Evolutionary conservation across 2,329 filamentous ascomycete genomes (phyloP).

Genomic region (Aspergillus sp.): DNA sequence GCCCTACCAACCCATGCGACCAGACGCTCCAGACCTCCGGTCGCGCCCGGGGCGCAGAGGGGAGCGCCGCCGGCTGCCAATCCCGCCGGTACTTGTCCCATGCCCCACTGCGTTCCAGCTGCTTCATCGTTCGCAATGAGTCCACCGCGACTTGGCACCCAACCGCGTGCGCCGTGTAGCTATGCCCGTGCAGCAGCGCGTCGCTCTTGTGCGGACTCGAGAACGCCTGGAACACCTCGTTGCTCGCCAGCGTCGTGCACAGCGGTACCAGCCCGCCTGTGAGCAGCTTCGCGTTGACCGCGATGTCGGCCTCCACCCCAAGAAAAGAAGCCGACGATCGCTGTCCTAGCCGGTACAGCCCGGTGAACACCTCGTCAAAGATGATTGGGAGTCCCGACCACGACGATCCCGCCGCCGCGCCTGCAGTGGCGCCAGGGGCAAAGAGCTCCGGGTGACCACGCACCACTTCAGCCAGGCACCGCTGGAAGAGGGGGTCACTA

Average conservation of each 20-base stretch:
- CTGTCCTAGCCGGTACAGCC: constrained; percentile 76
- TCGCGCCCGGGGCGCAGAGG: background rate
- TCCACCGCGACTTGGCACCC: constrained; percentile 78
- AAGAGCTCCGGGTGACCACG: constrained; percentile 63
- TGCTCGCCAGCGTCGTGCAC: constrained; percentile 72
- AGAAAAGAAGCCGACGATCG: constrained; percentile 72
- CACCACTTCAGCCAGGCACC: constrained; percentile 67
- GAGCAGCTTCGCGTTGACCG: constrained; percentile 79
- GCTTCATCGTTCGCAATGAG: constrained; percentile 61
- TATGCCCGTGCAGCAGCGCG: constrained; percentile 79
- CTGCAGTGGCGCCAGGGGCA: constrained; percentile 23
- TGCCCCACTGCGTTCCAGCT: constrained; percentile 57
- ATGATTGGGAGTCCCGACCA: constrained; percentile 79
- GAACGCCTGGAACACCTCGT: constrained; percentile 73
- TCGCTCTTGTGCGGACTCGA: constrained; percentile 72
- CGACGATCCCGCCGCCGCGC: constrained; percentile 14
- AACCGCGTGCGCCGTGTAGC: constrained; percentile 81
- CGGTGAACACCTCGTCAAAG: constrained; percentile 87
- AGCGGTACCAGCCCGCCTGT: constrained; percentile 79
- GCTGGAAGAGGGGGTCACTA: constrained; percentile 80
- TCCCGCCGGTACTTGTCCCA: constrained; percentile 60
- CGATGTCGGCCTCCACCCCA: constrained; percentile 68
- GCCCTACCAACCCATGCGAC: constrained; percentile 61
- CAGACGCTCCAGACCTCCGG: constrained; percentile 68
- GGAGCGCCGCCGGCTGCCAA: constrained; percentile 41